Evolutionary conservation across 139 green algal genomes (phyloP).

Genomic region (Haematococcus sp.): DNA sequence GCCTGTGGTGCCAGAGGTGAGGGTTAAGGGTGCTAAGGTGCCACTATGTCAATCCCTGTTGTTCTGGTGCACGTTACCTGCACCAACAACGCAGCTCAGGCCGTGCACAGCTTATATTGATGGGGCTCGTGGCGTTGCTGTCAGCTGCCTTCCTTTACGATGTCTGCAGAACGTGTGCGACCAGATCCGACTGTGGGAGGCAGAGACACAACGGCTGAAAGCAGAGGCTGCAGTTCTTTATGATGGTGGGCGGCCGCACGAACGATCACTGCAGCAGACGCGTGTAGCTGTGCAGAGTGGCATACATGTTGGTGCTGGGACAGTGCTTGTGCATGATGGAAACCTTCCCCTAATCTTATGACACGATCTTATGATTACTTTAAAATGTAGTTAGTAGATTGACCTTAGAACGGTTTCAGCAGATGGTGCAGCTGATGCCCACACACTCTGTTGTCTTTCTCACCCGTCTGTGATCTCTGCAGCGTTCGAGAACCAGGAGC

Average conservation of each 20-base stretch:
- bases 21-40: too few relatives aligned
- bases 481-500: conserved; percentile 42
- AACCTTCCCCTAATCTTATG: neutral
- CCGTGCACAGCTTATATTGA: neutral
- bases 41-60: too few relatives aligned
- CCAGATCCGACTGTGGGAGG: conserved; percentile 67
- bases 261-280: neutral
- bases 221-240: conserved; percentile 35
- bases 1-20: conserved; percentile 28
- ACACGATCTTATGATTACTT: neutral
- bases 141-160: neutral
- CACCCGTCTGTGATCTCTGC: neutral
- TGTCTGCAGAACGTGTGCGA: conserved; percentile 10
- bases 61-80: too few relatives aligned
- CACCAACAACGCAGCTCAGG: too few relatives aligned
- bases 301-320: neutral
- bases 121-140: too few relatives aligned
- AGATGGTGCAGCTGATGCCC: neutral
- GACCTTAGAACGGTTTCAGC: neutral
- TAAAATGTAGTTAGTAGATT: neutral
- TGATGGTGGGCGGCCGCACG: conserved; percentile 11
- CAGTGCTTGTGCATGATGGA: neutral
- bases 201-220: conserved; percentile 50
- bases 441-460: neutral
- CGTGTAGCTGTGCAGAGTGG: neutral